Evolutionary conservation across 169 alveolate genomes (phyloP).

Genomic region (Eimeria zaria): DNA sequence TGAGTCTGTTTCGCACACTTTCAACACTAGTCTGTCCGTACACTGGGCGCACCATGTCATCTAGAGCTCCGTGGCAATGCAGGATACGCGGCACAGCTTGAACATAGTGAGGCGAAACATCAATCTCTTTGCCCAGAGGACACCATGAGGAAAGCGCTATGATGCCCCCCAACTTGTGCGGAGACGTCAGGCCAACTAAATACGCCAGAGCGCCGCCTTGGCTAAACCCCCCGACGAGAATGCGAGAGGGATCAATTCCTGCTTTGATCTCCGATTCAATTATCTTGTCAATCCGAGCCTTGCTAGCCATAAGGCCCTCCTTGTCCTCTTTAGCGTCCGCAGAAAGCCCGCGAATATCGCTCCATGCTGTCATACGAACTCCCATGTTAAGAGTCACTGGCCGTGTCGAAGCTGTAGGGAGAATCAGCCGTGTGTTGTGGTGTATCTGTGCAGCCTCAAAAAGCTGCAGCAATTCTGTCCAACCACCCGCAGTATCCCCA

Average conservation of each 20-base stretch:
- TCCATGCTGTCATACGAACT: slow-evolving; percentile 83
- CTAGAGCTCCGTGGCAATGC: slow-evolving; percentile 83
- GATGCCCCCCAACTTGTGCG: slow-evolving; percentile 79
- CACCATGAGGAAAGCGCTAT: slow-evolving; percentile 80
- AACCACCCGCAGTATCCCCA: slow-evolving; percentile 85
- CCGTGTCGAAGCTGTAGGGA: slow-evolving; percentile 83
- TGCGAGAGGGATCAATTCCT: slow-evolving; percentile 71
- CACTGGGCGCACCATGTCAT: slow-evolving; percentile 64
- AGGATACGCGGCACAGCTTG: slow-evolving; percentile 74
- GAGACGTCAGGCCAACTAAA: slow-evolving; percentile 50
- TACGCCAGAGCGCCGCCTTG: slow-evolving; percentile 85
- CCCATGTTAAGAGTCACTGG: slow-evolving; percentile 84
- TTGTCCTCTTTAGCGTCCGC: slow-evolving; percentile 65
- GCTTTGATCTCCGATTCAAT: slow-evolving; percentile 45
- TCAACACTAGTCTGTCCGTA: slow-evolving; percentile 76
- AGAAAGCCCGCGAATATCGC: slow-evolving; percentile 72
- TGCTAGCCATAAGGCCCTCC: slow-evolving; percentile 76
- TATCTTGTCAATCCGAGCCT: slow-evolving; percentile 75
- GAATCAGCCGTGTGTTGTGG: slow-evolving; percentile 55
- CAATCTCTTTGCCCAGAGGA: slow-evolving; percentile 68
- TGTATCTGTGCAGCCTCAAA: slow-evolving; percentile 34
- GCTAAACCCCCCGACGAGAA: slow-evolving; percentile 84
- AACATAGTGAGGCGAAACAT: slow-evolving; percentile 18
- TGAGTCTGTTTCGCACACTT: slow-evolving; percentile 32
- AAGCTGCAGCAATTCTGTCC: slow-evolving; percentile 64